phyloP scores from a whole-genome alignment of 345 rosid genomes.

The Gossypium longicalyx region DNA sequence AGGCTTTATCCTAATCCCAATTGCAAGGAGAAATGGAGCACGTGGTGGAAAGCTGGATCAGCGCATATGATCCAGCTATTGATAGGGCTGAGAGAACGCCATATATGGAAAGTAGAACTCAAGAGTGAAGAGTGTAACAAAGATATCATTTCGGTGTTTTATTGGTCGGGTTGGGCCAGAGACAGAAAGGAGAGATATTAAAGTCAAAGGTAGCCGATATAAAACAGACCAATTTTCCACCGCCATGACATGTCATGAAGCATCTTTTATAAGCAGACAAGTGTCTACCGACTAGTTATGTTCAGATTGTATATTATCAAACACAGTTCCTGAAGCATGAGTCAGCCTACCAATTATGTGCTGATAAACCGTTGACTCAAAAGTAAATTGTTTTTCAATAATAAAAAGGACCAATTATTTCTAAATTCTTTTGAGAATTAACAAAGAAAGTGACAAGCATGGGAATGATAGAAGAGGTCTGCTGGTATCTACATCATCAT shows the following conservation, averaged over 20 bases:
- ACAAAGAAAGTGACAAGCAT: neutral
- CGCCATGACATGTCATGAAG: neutral
- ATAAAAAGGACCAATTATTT: neutral
- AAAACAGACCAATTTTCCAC: constrained; percentile 2
- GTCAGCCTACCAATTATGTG: constrained; percentile 4
- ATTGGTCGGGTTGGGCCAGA: neutral
- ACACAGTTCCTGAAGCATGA: neutral
- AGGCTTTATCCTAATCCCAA: neutral
- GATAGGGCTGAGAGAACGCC: neutral
- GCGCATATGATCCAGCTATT: neutral
- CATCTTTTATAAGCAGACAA: neutral
- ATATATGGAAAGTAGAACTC: neutral
- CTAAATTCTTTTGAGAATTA: neutral
- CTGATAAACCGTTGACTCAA: neutral
- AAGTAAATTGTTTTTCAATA: neutral
- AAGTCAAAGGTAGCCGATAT: neutral
- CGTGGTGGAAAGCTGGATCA: neutral
- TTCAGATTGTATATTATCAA: neutral
- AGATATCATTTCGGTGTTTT: neutral
- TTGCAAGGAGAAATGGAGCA: neutral
- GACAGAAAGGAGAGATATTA: neutral
- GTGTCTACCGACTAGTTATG: too few species aligned
- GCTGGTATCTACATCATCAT: neutral
- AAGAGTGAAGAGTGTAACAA: neutral
- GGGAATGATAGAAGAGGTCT: neutral